Conservation (phyloP, 2,329 filamentous ascomycete species). For the Venturia nashicola region DNA sequence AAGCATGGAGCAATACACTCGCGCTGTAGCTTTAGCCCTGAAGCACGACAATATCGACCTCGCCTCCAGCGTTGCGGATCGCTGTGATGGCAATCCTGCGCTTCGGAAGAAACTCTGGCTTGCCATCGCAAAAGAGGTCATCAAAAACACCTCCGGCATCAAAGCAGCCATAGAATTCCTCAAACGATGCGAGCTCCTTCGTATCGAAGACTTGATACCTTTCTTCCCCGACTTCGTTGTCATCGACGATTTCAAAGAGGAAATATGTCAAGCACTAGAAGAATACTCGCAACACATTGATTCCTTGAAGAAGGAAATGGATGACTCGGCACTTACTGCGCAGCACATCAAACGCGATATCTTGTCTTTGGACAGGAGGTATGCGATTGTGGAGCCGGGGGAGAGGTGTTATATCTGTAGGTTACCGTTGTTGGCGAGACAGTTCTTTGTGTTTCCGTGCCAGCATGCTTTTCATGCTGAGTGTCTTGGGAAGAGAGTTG, state of each 20-base stretch:
- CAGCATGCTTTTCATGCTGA: slow-evolving; percentile 97
- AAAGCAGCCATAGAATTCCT: slow-evolving; percentile 82
- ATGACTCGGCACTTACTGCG: slow-evolving; percentile 79
- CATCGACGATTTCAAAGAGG: slow-evolving; percentile 98
- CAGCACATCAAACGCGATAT: slow-evolving; percentile 87
- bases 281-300: slow-evolving; percentile 91
- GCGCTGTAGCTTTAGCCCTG: slow-evolving; percentile 84
- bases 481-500: slow-evolving; percentile 74
- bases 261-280: slow-evolving; percentile 88
- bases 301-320: slow-evolving; percentile 81
- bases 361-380: slow-evolving; percentile 70
- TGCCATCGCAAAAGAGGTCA: slow-evolving; percentile 87
- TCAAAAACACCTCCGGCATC: slow-evolving; percentile 74
- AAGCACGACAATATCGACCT: slow-evolving; percentile 84
- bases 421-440: slow-evolving; percentile 71
- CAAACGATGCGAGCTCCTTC: slow-evolving; percentile 77
- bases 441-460: slow-evolving; percentile 98
- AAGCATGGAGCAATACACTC: slow-evolving; percentile 86
- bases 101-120: slow-evolving; percentile 93
- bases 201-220: slow-evolving; percentile 92
- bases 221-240: slow-evolving; percentile 99
- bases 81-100: slow-evolving; percentile 57
- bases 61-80: slow-evolving; percentile 77
- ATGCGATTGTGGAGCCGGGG: slow-evolving; percentile 91
- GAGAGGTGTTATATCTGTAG: slow-evolving; percentile 87